A percentile compares a stretch with the other conserved stretches of the same genome.
These are phyloP conservation scores for Colletotrichum filicis DNA, from an alignment of 2,329 filamentous ascomycete genomes.

Conservation along the genomic window DNA sequence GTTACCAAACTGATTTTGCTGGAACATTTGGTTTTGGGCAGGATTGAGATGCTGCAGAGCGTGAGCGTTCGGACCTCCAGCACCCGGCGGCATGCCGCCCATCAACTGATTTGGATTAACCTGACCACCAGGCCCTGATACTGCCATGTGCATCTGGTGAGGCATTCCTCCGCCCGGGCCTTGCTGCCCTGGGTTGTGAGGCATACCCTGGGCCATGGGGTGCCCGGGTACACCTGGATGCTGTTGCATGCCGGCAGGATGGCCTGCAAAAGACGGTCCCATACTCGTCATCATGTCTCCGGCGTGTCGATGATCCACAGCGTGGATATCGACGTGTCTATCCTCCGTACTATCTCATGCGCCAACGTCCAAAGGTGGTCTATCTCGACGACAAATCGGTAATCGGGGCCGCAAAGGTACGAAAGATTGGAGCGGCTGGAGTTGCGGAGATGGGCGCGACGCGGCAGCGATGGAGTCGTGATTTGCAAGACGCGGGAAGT, in stretches of 20 bases:
- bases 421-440: slow-evolving; percentile 9
- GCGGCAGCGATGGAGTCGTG: slow-evolving; percentile 28
- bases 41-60: slow-evolving; percentile 79
- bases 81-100: slow-evolving; percentile 78
- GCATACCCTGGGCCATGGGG: slow-evolving; percentile 71
- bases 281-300: slow-evolving; percentile 77
- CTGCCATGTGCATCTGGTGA: slow-evolving; percentile 79
- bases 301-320: slow-evolving; percentile 64
- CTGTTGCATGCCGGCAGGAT: slow-evolving; percentile 76
- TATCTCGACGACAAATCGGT: slow-evolving; percentile 15
- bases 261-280: slow-evolving; percentile 71
- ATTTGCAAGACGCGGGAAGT: slow-evolving; percentile 23
- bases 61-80: slow-evolving; percentile 71
- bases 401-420: slow-evolving; percentile 18
- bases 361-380: slow-evolving; percentile 42
- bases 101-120: slow-evolving; percentile 81
- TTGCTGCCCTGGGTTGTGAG: slow-evolving; percentile 76
- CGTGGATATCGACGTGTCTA: slow-evolving; percentile 67
- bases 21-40: slow-evolving; percentile 66
- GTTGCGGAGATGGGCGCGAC: slow-evolving; percentile 32
- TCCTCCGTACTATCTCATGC: slow-evolving; percentile 59
- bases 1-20: slow-evolving; percentile 57
- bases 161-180: slow-evolving; percentile 73
- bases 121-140: slow-evolving; percentile 77
- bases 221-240: slow-evolving; percentile 77